Evolutionary conservation across 768 basidiomycete genomes (phyloP).

Genomic region (Coprinopsis sp.): DNA sequence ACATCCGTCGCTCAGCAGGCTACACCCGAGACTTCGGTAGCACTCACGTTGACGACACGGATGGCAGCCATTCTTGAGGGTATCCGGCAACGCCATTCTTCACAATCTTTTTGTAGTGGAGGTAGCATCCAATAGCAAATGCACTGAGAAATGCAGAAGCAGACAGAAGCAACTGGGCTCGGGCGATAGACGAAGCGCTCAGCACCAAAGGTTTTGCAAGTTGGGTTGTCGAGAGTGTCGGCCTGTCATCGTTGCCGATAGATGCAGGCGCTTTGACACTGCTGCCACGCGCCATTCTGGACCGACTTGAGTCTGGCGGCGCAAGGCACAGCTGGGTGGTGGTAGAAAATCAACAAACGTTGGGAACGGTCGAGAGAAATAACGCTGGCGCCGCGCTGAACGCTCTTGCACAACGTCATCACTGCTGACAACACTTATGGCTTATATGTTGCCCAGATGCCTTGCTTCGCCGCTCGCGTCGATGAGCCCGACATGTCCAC

Average conservation of each 20-base stretch:
- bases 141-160: slow-evolving; percentile 61
- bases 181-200: slow-evolving; percentile 54
- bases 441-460: no score
- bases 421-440: no score
- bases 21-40: slow-evolving; percentile 3
- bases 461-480: background rate
- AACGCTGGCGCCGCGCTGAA: no score
- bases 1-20: background rate
- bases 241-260: background rate
- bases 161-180: slow-evolving; percentile 63
- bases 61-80: slow-evolving; percentile 89
- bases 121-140: slow-evolving; percentile 54
- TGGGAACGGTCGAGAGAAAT: no score
- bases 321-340: no score
- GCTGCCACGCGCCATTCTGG: no score
- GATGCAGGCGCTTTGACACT: no score
- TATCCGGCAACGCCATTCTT: slow-evolving; percentile 81
- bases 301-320: no score
- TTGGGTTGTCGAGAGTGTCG: background rate
- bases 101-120: slow-evolving; percentile 83
- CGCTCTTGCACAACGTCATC: no score
- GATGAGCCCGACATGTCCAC: no score
- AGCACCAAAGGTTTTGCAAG: slow-evolving; percentile 19
- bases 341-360: no score
- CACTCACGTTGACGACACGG: slow-evolving; percentile 77